Evolutionary conservation across 129 eudicot genomes (phyloP).

Genomic region (Logfia minima): DNA sequence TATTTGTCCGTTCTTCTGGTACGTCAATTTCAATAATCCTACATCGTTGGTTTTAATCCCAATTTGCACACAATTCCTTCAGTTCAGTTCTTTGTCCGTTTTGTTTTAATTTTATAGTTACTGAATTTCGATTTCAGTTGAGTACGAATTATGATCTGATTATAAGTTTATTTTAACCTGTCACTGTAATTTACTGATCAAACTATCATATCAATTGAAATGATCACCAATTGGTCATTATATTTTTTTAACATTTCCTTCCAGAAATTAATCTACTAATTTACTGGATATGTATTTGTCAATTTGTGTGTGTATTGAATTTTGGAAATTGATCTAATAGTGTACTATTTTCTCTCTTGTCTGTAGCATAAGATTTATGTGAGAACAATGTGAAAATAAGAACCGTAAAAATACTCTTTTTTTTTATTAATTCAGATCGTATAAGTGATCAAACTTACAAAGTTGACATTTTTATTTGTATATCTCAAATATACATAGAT

Average conservation of each 20-base stretch:
- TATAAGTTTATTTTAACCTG: neutral
- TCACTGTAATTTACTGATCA: neutral
- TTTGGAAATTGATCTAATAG: neutral
- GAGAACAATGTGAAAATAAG: no score
- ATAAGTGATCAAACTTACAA: no score
- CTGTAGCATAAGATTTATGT: neutral
- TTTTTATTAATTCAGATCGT: no score
- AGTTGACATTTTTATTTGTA: no score
- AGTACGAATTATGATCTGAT: neutral
- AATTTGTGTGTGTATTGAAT: neutral
- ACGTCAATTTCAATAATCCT: slow-evolving; percentile 19
- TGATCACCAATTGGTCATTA: neutral
- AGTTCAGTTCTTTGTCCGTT: no score
- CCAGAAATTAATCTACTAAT: neutral
- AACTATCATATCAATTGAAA: neutral
- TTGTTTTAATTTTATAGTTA: neutral
- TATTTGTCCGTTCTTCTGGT: slow-evolving; percentile 23
- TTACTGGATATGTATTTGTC: neutral
- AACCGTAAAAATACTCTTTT: no score
- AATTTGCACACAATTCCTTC: no score
- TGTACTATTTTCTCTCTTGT: neutral
- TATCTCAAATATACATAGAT: neutral
- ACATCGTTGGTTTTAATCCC: no score
- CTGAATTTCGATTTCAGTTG: neutral
- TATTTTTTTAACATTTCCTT: neutral